Base-by-base conservation (phyloP, 2,329 filamentous ascomycete species). In the Cercospora janseana region DNA sequence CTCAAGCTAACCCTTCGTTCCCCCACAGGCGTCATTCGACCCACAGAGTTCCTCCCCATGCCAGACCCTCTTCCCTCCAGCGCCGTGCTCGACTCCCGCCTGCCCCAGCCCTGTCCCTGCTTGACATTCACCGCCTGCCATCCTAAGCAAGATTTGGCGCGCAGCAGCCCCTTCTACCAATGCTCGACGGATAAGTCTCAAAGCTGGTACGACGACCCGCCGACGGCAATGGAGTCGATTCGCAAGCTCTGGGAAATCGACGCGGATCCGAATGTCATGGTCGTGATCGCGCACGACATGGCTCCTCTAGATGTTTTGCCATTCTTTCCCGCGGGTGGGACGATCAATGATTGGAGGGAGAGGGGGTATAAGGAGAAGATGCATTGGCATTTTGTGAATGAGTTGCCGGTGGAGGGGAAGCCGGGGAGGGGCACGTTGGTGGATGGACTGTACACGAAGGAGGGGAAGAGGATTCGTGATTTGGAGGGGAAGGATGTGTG, bases 381-480 rank as follows among this genome's bases (percentile, higher is more conserved):
- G 54, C 57, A 59, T 46, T 60, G 58, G 58, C 42, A 57, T 31
- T 60, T 60, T 41, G 47, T 60, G 21, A 58, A 59, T 31, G 58
- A 60, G 51, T 31, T 60, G 43, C 58, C 58, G 10, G 48, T 46
- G 7, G 48, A 56, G 10, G 54, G 58, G n/a, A 49, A 54, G 20
- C 26, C 28, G 4, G 46, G 32, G 1, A 44, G 48, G 16, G 51
- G 44, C 6, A 34, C 54, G 27, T 34, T 59, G 35, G 41, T 50
- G 1, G 58, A 60, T 52, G 58, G 58, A 9, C 37, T 60, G 15
- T 60, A 59, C 44, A 24, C 15, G 21, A 46, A 42, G 26, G 45
- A 51, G 31, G 58, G 55, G 4, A 59, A 55, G 52, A 51, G 37
- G 34, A 44, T 57, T 12, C 55, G 56, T 42, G 42, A 28, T 29